Percentiles rank a stretch among this genome's conserved stretches.
phyloP scores from a whole-genome alignment of 192 early-diverging fungal species.

The Coemansia sp. region DNA sequence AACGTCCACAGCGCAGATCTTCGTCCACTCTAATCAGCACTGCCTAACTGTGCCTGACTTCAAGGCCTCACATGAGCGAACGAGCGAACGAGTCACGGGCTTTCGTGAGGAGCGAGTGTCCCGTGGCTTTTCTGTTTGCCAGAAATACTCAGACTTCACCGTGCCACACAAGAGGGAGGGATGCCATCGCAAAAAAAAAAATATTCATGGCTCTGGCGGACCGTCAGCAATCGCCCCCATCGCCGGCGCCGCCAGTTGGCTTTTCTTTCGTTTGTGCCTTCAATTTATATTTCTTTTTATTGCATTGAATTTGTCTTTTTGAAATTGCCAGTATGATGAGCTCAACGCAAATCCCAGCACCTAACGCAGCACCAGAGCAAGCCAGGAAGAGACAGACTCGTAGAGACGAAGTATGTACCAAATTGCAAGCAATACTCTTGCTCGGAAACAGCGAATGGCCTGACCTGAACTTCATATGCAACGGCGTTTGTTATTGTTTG shows the following conservation, averaged over 20 bases:
- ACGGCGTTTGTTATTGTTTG: neutral
- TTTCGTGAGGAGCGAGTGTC: neutral
- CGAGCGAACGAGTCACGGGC: neutral
- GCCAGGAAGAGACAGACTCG: slow-evolving; percentile 53
- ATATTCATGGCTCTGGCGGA: neutral
- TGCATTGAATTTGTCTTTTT: neutral
- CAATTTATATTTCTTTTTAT: neutral
- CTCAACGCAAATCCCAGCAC: slow-evolving; percentile 32
- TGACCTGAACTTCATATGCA: neutral
- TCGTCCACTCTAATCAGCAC: neutral
- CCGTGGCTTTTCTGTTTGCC: neutral
- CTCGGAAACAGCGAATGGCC: neutral
- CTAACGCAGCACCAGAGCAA: slow-evolving; percentile 39
- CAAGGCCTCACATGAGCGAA: neutral
- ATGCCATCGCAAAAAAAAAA: neutral
- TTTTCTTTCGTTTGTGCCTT: neutral
- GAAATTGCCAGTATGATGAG: slow-evolving; percentile 33
- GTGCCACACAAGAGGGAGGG: neutral
- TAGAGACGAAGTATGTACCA: slow-evolving; percentile 45
- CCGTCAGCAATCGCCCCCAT: slow-evolving; percentile 2
- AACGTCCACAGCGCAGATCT: neutral
- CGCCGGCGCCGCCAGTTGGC: neutral
- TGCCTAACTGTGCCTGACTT: neutral
- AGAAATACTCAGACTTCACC: neutral
- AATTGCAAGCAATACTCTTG: neutral